These are phyloP conservation scores for Fusarium coffeatum DNA, from an alignment of 2,329 filamentous ascomycete genomes.

Conservation along the genomic window DNA sequence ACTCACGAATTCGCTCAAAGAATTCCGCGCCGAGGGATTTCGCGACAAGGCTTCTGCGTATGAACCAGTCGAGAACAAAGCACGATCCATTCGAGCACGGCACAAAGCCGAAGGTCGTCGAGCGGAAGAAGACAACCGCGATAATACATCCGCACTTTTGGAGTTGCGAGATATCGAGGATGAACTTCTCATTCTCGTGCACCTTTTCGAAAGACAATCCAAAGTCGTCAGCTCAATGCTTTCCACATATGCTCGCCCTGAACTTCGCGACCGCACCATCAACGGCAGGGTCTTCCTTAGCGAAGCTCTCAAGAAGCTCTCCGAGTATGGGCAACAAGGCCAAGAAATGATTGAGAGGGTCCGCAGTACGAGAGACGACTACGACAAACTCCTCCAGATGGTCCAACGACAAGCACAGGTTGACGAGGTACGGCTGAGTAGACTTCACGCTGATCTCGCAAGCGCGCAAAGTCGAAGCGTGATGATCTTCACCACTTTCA, in stretches of 20 bases:
- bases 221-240: conserved; percentile 62
- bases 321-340: conserved; percentile 66
- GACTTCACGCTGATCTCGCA: conserved; percentile 71
- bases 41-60: conserved; percentile 57
- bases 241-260: conserved; percentile 55
- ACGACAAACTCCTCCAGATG: conserved; percentile 74
- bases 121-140: conserved; percentile 68
- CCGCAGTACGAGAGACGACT: conserved; percentile 68
- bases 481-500: conserved; percentile 74
- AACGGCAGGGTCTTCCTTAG: conserved; percentile 64
- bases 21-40: conserved; percentile 69
- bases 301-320: conserved; percentile 63
- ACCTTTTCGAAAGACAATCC: conserved; percentile 68
- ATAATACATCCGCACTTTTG: conserved; percentile 71
- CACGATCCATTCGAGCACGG: conserved; percentile 53
- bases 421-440: conserved; percentile 71
- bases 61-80: conserved; percentile 56
- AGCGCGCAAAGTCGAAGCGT: conserved; percentile 71
- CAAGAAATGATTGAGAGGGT: conserved; percentile 70
- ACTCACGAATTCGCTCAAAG: conserved; percentile 71
- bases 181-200: conserved; percentile 67
- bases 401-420: conserved; percentile 75
- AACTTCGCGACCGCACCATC: conserved; percentile 55
- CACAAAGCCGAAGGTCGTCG: conserved; percentile 56
- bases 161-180: conserved; percentile 74